phyloP scores from a whole-genome alignment of 2,329 filamentous ascomycete species.

The Aureobasidium leucospermi region DNA sequence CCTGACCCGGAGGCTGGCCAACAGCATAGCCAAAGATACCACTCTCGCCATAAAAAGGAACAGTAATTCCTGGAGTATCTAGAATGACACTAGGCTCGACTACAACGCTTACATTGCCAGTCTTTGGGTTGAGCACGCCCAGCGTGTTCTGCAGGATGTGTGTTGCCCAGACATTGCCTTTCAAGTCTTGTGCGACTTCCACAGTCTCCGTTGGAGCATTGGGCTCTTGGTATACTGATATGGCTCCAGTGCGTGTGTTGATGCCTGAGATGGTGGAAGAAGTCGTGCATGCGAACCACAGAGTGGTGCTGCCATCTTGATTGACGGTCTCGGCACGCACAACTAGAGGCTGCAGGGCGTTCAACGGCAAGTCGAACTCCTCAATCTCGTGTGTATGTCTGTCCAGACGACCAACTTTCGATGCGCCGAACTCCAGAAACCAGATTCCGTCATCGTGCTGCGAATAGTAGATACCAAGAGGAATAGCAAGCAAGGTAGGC shows the following conservation, averaged over 20 bases:
- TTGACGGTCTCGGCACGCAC: background rate
- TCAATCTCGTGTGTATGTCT: background rate
- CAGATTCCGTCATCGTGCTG: conserved; percentile 2
- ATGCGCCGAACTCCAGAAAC: background rate
- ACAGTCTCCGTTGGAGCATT: conserved; percentile 2
- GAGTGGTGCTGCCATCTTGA: background rate
- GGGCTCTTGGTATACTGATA: background rate
- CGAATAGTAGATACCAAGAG: conserved; percentile 16
- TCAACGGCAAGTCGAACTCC: background rate
- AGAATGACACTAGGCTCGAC: background rate
- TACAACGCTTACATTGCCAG: background rate
- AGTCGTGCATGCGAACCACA: conserved; percentile 5
- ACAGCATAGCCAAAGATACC: background rate
- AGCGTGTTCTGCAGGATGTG: background rate
- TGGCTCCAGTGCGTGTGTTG: background rate
- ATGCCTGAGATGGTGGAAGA: background rate
- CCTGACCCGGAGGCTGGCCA: conserved; percentile 3
- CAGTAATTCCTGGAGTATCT: background rate
- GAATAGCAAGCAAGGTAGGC: conserved; percentile 18
- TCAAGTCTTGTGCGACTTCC: background rate
- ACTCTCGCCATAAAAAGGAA: background rate
- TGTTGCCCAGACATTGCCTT: background rate
- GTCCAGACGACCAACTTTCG: background rate
- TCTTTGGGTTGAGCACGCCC: background rate
- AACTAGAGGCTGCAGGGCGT: background rate